Evolutionary conservation across 768 basidiomycete species (phyloP).

Genomic region (Kondoa malvinella): DNA sequence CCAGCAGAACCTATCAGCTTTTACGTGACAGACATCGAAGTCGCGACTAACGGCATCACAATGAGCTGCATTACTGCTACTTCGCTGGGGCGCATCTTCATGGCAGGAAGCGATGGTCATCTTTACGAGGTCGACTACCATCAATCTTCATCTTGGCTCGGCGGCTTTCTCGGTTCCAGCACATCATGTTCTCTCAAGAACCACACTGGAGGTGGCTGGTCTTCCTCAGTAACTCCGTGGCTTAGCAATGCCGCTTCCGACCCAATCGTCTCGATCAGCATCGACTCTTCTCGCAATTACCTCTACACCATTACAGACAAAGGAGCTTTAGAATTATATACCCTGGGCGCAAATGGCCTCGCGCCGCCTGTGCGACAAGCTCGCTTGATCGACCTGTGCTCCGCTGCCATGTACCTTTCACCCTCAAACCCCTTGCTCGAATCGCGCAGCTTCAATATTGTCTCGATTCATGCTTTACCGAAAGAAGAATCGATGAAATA

Average conservation of each 20-base stretch:
- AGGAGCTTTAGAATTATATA: conserved; percentile 51
- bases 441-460: conserved; percentile 52
- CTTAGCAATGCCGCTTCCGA: conserved; percentile 37
- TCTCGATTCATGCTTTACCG: conserved; percentile 52
- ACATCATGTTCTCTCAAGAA: conserved; percentile 5
- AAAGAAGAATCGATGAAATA: conserved; percentile 49
- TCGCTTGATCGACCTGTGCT: neutral
- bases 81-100: conserved; percentile 69
- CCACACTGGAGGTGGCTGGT: neutral
- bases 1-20: conserved; percentile 35
- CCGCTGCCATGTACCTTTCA: conserved; percentile 55
- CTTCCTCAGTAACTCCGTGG: neutral
- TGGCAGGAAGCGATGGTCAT: conserved; percentile 29
- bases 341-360: conserved; percentile 19
- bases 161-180: neutral
- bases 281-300: conserved; percentile 51
- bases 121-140: conserved; percentile 10
- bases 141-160: neutral
- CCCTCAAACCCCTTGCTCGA: conserved; percentile 36
- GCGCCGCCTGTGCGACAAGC: neutral
- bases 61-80: conserved; percentile 73
- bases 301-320: conserved; percentile 61
- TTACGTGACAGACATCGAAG: conserved; percentile 71
- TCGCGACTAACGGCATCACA: conserved; percentile 53
- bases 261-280: conserved; percentile 49